Evolutionary conservation across 257 asterid genomes (phyloP), one percentile per base, ranked within the genome.

Genomic region (Solanum chmielewskii): DNA sequence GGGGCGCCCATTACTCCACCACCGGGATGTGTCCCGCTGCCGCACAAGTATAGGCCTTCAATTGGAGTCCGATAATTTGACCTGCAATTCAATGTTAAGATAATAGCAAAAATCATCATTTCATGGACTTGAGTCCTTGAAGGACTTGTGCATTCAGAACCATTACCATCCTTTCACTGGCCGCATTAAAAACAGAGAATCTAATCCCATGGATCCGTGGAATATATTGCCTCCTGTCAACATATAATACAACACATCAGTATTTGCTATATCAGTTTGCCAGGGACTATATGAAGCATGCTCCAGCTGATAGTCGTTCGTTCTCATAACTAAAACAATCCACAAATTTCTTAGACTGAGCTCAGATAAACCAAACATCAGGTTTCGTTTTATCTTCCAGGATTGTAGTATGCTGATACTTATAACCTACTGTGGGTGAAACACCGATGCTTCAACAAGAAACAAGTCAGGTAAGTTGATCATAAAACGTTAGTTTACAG

Each of bases 1-100:
- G 99, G 96, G 64, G 98, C 98, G 20, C 97, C 99, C 98, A 95
- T 97, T 25, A 97, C 99, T 4, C 98, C 99, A 2, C 99, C 99
- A 52, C 98, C 99, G 2, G 99, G 99, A 91, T 97, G 99, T 21
- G 98, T 91, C 52, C 99, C 98, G 66, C 99, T 97, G 18, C 99
- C 99, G 60, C 99, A 95, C 86, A 95, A 88, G 87, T 95, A 97
- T 87, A 97, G 87, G 60, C 98, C 99, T 87, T 81, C 89, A 62
- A 97, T 52, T 20, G 99, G 99, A 21, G 98, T 97, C 88, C 94
- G 89, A 86, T 97, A 97, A 88, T 89, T 93, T 41, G 99, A 97
- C 98, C 98, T 95, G 90, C 90, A 90, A 27, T 71, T 86, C 56
- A 62, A 60, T 6, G 66, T 59, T 70, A 47, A 86, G 60, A 4